Base-by-base conservation (phyloP, 2,329 filamentous ascomycete genomes). In the Exophiala xenobiotica region DNA sequence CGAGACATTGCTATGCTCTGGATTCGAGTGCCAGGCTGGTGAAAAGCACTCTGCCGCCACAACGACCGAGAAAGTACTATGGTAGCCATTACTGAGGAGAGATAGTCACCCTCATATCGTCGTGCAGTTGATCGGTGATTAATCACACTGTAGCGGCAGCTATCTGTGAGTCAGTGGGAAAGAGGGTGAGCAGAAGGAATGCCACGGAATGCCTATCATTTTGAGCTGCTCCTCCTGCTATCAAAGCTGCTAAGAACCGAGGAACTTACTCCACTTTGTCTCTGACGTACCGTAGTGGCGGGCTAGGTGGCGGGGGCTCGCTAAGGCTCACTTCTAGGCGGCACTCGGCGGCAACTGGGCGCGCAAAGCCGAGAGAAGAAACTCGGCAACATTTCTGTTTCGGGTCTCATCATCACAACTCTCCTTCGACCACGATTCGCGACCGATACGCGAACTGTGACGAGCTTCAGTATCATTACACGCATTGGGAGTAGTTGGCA, bases 1-100 rank as follows among this genome's bases (percentile, higher is more conserved):
- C 63, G 60, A 22, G 58, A 60, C 37, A 53, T 49, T 24, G 64
- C 57, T 62, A 66, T 67, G n/a, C 43, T 60, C 63, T 23, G 61
- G 53, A 49, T 6, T 63, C 61, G 49, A 33, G 61, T 46, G 43
- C 61, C 58, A 53, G 46, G 63, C 54, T 41, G 46, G n/a, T 46
- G 53, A 43, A 33, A 16, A 35, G 40, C 46, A 49, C 37, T 38
- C 26, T 49, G 37, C 16, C 43, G 48, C 43, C 46, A 58, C 19
- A 51, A 41, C 8, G 43, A 23, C 35, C 37, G 35, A 14, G 46
- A 39, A 12, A 37, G n/a, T 11, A 49, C 29, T 31, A 23, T 38
- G n/a, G 46, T 40, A 8, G 40, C 6, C 45, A 52, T 52, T 37
- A 18, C 12, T 38, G 11, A 23, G 31, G 29, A 29, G 16, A 35